phyloP scores from a whole-genome alignment of 768 basidiomycete species.

The Mycena galopus region DNA sequence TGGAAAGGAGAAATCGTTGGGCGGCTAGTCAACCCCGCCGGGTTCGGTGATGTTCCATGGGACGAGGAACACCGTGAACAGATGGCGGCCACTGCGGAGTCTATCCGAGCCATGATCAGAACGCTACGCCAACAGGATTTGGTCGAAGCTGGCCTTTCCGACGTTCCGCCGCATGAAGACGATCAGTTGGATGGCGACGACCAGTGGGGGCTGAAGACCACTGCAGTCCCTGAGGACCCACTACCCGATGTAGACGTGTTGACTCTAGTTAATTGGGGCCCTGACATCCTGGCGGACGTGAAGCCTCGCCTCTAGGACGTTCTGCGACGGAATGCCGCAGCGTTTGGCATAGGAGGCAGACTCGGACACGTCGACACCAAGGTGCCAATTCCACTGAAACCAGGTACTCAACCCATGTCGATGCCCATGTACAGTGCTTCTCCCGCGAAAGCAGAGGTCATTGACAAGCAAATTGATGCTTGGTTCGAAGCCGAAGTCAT shows the following conservation, averaged over 20 bases:
- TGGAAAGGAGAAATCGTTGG: conserved; percentile 1
- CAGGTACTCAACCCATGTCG: no score
- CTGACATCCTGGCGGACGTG: conserved; percentile 30
- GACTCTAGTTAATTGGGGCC: conserved; percentile 34
- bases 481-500: no score
- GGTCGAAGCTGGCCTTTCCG: background rate
- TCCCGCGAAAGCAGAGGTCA: no score
- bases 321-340: conserved; percentile 18
- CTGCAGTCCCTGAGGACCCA: conserved; percentile 33
- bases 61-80: background rate
- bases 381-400: no score
- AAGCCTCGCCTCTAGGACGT: background rate
- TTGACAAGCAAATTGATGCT: no score
- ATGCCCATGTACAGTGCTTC: no score
- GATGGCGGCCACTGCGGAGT: background rate
- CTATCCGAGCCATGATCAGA: background rate
- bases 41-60: background rate
- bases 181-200: conserved; percentile 26
- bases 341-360: no score
- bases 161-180: background rate
- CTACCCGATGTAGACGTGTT: conserved; percentile 7
- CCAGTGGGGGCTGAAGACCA: conserved; percentile 38
- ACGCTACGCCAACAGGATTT: background rate
- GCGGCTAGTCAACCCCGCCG: background rate
- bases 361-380: no score